Evolutionary conservation across 1,139 yeast species (phyloP).

Genomic region (Scheffersomyces titani): DNA sequence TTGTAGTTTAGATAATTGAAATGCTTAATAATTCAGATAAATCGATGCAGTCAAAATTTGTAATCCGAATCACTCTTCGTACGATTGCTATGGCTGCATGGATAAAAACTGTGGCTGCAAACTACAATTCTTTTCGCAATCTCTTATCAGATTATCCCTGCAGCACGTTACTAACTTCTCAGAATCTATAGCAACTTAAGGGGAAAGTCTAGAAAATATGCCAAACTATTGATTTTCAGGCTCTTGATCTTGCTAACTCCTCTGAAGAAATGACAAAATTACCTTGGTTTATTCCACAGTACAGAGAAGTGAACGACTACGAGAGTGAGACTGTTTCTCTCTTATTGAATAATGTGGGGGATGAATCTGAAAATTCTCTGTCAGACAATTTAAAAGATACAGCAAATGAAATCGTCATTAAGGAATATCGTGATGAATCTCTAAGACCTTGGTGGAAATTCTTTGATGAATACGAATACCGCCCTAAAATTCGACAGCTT

Average conservation of each 20-base stretch:
- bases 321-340: conserved; percentile 3
- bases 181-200: not conserved
- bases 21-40: too few relatives aligned
- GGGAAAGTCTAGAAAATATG: not conserved
- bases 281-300: conserved; percentile 25
- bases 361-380: not conserved
- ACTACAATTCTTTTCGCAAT: not conserved
- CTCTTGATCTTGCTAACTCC: not conserved
- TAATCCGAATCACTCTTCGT: not conserved
- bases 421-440: conserved; percentile 32
- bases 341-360: not conserved
- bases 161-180: not conserved
- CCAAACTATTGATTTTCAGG: not conserved
- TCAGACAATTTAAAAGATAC: not conserved
- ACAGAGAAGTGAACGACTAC: conserved; percentile 14
- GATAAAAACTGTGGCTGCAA: not conserved
- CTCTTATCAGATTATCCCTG: not conserved
- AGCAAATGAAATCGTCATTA: conserved; percentile 4
- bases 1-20: not conserved
- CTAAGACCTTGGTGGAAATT: conserved; percentile 31
- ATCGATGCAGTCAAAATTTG: not conserved
- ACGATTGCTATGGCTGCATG: not conserved
- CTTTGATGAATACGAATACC: conserved; percentile 32
- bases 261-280: not conserved
- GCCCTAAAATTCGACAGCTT: conserved; percentile 18